Base-by-base conservation (phyloP, 2,329 filamentous ascomycete species). In the Pseudopithomyces maydicus region DNA sequence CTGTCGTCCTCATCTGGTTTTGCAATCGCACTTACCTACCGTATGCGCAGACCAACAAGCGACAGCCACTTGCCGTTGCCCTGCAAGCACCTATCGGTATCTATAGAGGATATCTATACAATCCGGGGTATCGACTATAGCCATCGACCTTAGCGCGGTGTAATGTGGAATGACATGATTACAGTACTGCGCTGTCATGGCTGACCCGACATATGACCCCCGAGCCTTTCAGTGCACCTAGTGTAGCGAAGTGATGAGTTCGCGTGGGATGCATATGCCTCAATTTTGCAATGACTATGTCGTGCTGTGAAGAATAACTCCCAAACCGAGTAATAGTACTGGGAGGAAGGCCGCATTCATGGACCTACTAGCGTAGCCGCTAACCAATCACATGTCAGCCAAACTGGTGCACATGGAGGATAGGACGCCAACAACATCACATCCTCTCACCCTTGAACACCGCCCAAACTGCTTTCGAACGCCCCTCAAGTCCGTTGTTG, bases 121-220 rank as follows among this genome's bases (percentile, higher is more conserved):
- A 8, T 29, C 8, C 8, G 26, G 8, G 8, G 4, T 29, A 8
- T 29, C 8, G 8, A 29, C 11, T 41, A 8, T 11, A 15, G n/a
- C n/a, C 2, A 51, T 51, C 20, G 36, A 23, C n/a, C 26, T 33
- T 8, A 15, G 22, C 2, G 26, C 10, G 15, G 4, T 12, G 17
- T 29, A 29, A 17, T 20, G 12, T 36, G 42, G 23, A 11, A 33
- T 42, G 48, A 42, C 48, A 51, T 51, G 23, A 38, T 51, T 23
- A 26, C 23, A 43, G 20, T 51, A 17, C 48, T 51, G 48, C 38
- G 42, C 15, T 42, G 48, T 51, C 48, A 51, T 51, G 38, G 48
- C 48, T 51, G 38, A 51, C 48, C 38, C 48, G 48, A 51, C 38
- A 43, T 38, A 10, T 41, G 47, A 35, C 15, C 22, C n/a, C 35